These are phyloP conservation scores for Entomortierella parvispora DNA, from an alignment of 192 early-diverging fungal species.

Conservation along the genomic window DNA sequence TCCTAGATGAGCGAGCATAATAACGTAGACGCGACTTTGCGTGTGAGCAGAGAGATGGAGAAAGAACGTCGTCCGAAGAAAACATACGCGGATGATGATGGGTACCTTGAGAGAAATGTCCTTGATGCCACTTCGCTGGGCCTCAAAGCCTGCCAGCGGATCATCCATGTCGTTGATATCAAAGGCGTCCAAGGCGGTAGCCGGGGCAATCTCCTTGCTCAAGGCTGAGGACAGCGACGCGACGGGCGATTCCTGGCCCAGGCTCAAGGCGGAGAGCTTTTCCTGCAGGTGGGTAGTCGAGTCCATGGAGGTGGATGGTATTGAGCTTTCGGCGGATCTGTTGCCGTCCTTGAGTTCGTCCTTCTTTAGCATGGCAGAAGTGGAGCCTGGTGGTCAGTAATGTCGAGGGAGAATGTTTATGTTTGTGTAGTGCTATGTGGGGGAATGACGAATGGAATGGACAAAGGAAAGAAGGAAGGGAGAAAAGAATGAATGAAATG, in stretches of 20 bases:
- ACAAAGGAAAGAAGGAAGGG: background rate
- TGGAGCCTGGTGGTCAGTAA: background rate
- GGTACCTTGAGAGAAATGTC: constrained; percentile 47
- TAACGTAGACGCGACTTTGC: no score
- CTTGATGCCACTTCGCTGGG: constrained; percentile 50
- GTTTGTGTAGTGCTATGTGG: background rate
- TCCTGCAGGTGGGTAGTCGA: constrained; percentile 4
- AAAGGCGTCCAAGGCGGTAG: constrained; percentile 19
- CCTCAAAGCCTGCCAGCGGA: constrained; percentile 49
- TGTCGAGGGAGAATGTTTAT: background rate
- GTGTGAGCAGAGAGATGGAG: no score
- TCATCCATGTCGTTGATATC: constrained; percentile 52
- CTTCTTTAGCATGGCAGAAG: constrained; percentile 36
- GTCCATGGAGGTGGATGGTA: constrained; percentile 4
- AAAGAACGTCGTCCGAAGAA: no score
- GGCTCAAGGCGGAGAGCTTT: constrained; percentile 21
- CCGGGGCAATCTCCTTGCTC: background rate
- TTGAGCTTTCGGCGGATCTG: constrained; percentile 36
- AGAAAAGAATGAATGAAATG: background rate
- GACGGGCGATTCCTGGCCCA: background rate
- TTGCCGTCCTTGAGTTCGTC: constrained; percentile 42
- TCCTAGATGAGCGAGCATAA: constrained; percentile 40
- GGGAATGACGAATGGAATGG: background rate
- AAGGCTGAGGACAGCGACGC: background rate
- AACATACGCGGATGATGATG: no score